phyloP scores from a whole-genome alignment of 768 basidiomycete species.

The Leccinum truebloodii region DNA sequence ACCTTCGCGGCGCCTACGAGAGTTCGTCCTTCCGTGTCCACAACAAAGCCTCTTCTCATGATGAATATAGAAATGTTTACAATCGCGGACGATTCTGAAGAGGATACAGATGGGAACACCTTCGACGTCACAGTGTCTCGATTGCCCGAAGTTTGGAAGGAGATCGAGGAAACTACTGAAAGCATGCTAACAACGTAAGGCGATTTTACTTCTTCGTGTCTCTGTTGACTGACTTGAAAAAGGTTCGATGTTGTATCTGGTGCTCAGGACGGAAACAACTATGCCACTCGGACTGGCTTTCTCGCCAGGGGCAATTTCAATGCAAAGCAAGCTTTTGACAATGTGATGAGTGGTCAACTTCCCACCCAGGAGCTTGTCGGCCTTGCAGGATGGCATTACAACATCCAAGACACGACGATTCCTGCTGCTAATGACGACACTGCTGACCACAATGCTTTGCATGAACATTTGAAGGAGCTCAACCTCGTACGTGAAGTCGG shows the following conservation, averaged over 20 bases:
- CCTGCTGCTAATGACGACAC: conserved; percentile 42
- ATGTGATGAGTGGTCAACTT: conserved; percentile 50
- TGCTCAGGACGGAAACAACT: conserved; percentile 47
- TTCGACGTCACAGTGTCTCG: conserved; percentile 52
- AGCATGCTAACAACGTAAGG: conserved; percentile 63
- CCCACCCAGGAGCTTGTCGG: conserved; percentile 38
- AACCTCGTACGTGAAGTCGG: conserved; percentile 42
- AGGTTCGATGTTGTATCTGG: conserved; percentile 68
- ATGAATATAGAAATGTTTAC: conserved; percentile 42
- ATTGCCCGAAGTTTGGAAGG: conserved; percentile 59
- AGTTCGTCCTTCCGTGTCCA: conserved; percentile 40
- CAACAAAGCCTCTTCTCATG: conserved; percentile 13
- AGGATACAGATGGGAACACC: conserved; percentile 37
- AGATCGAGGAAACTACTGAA: conserved; percentile 47
- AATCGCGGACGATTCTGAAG: conserved; percentile 27
- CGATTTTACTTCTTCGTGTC: background rate
- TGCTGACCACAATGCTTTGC: conserved; percentile 34
- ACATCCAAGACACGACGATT: conserved; percentile 47
- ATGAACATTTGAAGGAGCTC: conserved; percentile 44
- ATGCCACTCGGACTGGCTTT: conserved; percentile 54
- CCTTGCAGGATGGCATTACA: conserved; percentile 54
- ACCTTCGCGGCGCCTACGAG: conserved; percentile 56
- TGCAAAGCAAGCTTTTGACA: conserved; percentile 52
- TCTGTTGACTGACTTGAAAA: conserved; percentile 5
- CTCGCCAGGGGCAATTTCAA: conserved; percentile 55